phyloP scores from a whole-genome alignment of 768 basidiomycete species.

The Lactarius trivialis region DNA sequence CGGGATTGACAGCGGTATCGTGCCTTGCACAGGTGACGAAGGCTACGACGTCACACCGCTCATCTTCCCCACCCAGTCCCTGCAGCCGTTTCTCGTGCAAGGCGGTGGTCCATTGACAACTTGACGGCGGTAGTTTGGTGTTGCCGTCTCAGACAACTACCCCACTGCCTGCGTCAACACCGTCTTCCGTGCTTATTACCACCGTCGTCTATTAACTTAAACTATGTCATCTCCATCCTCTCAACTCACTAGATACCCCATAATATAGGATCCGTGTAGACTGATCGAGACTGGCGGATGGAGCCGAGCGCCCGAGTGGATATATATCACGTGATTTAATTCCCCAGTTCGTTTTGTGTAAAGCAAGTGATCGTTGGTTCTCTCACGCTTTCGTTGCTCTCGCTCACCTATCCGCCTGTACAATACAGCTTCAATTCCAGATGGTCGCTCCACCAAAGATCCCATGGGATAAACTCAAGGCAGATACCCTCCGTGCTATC shows the following conservation, averaged over 20 bases:
- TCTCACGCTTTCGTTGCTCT: conserved; percentile 6
- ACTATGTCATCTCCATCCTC: not conserved
- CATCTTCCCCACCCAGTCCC: not conserved
- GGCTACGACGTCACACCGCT: not conserved
- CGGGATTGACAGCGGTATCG: not conserved
- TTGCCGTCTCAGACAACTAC: not conserved
- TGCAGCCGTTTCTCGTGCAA: not conserved
- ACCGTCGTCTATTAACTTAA: not conserved
- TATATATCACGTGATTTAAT: conserved; percentile 1
- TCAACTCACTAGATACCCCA: not conserved
- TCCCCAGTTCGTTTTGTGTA: not conserved
- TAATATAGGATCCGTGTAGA: not conserved
- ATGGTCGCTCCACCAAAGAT: conserved; percentile 19
- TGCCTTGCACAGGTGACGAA: not conserved
- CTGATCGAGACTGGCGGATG: no score
- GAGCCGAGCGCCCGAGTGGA: not conserved
- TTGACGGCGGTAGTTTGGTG: not conserved
- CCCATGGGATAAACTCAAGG: conserved; percentile 26
- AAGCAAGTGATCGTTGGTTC: not conserved
- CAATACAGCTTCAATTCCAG: not conserved
- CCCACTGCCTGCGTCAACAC: no score
- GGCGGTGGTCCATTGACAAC: not conserved
- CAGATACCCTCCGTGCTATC: conserved; percentile 26
- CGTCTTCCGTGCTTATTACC: not conserved
- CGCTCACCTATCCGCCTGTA: not conserved